Evolutionary conservation across 257 asterid genomes (phyloP), one percentile per base, ranked within the genome.

Genomic region (Gynochthodes officinalis): DNA sequence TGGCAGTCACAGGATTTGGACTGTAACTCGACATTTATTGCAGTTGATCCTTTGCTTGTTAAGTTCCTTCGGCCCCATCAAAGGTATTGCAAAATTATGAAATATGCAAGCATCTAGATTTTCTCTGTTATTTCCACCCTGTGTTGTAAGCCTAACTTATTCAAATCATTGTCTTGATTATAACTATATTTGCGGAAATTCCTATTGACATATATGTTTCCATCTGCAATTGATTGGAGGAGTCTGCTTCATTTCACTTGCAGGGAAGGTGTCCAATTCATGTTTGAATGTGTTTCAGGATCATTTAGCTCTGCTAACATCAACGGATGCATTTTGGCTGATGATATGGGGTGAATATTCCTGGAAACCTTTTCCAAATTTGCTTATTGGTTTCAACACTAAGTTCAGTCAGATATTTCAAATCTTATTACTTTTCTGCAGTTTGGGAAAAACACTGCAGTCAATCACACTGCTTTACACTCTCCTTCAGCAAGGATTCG

Each of bases 211-310:
- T 6, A 5, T n/a, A 53, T 8, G 13, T n/a, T 64, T 14, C 67
- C 25, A 21, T 63, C 37, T 37, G 72, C 19, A 53, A 75, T 69
- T 43, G 59, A 55, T 66, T 81, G 78, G 63, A 79, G 63, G 76
- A 27, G 27, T 79, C 67, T 70, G 50, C 69, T 84, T 70, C 68
- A 69, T 82, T 76, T 77, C 67, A 68, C 84, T 72, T 85, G 86
- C 97, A 94, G 99, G 79, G 97, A 91, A 86, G 99, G 97, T 74
- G 99, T 94, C 80, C 97, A 91, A 79, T 94, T 94, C 88, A 91
- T 91, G 99, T 94, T 94, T 77, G 99, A 89, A 62, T 94, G 97
- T 71, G 97, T 91, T 79, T 94, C 99, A 28, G 99, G 99, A 73
- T 67, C 75, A 63, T 78, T 86, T 67, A 81, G 87, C 75, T 79